A percentile compares a stretch with the other conserved stretches of the same genome.
Conservation (phyloP, 257 asterid species). For the Nicotiana knightiana region DNA sequence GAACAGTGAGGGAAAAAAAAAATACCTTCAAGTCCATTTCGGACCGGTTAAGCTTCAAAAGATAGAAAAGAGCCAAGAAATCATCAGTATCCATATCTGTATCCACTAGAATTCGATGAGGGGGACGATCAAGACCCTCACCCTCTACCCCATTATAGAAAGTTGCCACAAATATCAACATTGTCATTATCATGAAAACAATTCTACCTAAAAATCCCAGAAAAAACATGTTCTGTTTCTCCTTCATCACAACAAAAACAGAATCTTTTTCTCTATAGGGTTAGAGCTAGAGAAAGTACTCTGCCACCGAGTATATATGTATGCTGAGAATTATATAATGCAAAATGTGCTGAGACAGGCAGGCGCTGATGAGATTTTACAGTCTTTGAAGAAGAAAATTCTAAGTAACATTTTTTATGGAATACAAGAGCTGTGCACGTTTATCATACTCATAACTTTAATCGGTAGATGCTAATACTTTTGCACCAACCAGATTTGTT, state of each 20-base stretch:
- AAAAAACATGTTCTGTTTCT: neutral
- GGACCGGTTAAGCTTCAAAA: conserved; percentile 67
- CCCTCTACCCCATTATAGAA: conserved; percentile 14
- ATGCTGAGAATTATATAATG: too few relatives aligned
- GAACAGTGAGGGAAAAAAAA: neutral
- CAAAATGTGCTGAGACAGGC: too few relatives aligned
- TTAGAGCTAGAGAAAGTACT: too few relatives aligned
- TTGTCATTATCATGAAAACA: neutral
- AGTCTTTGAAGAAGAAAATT: too few relatives aligned
- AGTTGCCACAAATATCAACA: neutral
- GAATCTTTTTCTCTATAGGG: neutral
- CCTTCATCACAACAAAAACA: neutral
- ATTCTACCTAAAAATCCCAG: neutral
- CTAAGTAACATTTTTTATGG: too few relatives aligned
- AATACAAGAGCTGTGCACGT: too few relatives aligned
- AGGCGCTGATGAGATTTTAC: too few relatives aligned
- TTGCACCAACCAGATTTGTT: too few relatives aligned
- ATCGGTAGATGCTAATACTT: too few relatives aligned
- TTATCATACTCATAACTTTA: too few relatives aligned
- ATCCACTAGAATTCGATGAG: conserved; percentile 66
- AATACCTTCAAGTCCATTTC: conserved; percentile 65
- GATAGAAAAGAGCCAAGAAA: conserved; percentile 65
- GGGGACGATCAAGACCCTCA: conserved; percentile 5
- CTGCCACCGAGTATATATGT: too few relatives aligned
- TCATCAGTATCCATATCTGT: conserved; percentile 83